phyloP scores from a whole-genome alignment of 208 protist species.

The Porcisia hertigi region DNA sequence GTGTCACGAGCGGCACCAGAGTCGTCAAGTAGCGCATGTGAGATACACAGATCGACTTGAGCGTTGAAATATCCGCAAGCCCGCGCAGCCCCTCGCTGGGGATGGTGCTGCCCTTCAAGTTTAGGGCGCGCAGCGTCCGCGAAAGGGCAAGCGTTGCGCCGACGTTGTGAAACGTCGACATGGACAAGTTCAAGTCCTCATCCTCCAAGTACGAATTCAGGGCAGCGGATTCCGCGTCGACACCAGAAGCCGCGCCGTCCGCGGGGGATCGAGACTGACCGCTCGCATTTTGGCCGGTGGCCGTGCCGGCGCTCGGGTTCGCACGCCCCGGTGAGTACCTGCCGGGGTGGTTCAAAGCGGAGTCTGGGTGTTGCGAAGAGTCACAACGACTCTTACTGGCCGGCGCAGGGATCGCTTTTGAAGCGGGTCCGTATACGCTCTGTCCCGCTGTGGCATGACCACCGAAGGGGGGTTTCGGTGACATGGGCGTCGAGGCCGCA shows the following conservation, averaged over 20 bases:
- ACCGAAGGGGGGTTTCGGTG: not conserved
- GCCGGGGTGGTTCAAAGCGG: conserved; percentile 20
- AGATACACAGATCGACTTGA: conserved; percentile 46
- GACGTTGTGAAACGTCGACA: conserved; percentile 54
- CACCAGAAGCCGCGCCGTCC: not conserved
- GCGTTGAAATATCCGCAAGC: conserved; percentile 45
- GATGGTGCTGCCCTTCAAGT: conserved; percentile 54
- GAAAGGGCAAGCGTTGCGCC: conserved; percentile 39
- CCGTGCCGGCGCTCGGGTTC: not conserved
- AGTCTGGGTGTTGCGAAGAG: not conserved
- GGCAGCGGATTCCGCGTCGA: conserved; percentile 24
- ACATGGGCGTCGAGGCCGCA: not conserved
- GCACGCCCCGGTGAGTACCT: conserved; percentile 26
- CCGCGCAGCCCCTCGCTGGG: conserved; percentile 49
- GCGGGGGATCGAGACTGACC: conserved; percentile 7
- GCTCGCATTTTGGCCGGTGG: not conserved
- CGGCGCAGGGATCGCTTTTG: not conserved
- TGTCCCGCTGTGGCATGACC: not conserved
- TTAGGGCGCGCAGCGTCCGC: conserved; percentile 44
- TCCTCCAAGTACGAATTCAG: conserved; percentile 41
- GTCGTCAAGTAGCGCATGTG: conserved; percentile 53
- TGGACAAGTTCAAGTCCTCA: conserved; percentile 55
- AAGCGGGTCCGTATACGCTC: not conserved
- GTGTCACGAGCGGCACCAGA: conserved; percentile 46
- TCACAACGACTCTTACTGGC: not conserved